phyloP scores from a whole-genome alignment of 2,329 filamentous ascomycete genomes.

The Orbilia javanica region DNA sequence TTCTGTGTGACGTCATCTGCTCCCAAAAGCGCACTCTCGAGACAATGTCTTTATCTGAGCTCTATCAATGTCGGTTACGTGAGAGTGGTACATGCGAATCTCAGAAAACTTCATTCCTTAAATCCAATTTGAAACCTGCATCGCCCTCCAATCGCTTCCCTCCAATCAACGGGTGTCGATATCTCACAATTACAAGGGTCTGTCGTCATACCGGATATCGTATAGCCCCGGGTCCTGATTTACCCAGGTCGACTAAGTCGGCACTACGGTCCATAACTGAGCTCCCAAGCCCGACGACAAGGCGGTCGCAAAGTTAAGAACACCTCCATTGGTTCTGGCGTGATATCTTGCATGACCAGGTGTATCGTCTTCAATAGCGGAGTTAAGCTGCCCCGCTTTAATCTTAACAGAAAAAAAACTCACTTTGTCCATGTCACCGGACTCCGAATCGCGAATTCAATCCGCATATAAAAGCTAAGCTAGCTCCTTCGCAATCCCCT shows the following conservation, averaged over 20 bases:
- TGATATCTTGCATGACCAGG: constrained; percentile 42
- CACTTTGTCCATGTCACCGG: constrained; percentile 23
- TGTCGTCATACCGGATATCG: constrained; percentile 50
- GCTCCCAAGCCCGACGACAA: constrained; percentile 15
- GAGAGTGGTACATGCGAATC: neutral
- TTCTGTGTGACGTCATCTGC: constrained; percentile 10
- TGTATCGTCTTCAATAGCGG: constrained; percentile 4
- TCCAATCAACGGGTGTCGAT: neutral
- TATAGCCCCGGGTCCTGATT: constrained; percentile 26
- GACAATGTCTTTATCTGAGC: neutral
- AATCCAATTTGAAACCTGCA: neutral
- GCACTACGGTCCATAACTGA: constrained; percentile 14
- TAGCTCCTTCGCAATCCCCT: neutral
- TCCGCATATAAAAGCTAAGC: constrained; percentile 15
- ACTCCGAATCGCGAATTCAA: constrained; percentile 38
- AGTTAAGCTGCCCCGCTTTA: constrained; percentile 52
- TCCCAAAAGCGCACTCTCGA: neutral
- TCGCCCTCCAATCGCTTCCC: neutral
- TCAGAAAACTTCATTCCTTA: neutral
- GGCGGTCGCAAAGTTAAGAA: constrained; percentile 15
- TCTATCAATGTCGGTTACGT: neutral
- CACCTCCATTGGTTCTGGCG: constrained; percentile 38
- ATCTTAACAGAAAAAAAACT: constrained; percentile 3
- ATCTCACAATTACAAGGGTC: constrained; percentile 24
- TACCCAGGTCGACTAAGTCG: neutral